Evolutionary conservation across 306 rosid genomes (phyloP), one percentile per base, ranked within the genome.

Genomic region (Hylodesmum podocarpum): DNA sequence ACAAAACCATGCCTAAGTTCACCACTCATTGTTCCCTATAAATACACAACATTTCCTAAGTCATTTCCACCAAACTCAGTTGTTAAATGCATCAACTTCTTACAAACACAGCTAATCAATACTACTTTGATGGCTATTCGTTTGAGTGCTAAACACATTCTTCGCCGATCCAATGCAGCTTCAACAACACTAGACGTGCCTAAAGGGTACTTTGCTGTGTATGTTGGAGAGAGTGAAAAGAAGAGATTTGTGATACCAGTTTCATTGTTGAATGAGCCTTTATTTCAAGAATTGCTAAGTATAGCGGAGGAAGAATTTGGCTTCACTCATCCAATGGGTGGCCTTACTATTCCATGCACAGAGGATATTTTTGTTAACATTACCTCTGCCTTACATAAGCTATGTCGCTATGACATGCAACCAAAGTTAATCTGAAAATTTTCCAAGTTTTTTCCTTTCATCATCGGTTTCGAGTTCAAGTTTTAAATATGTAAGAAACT

Each of bases 171-270:
- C 0, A 86, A 66, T 57, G 80, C 68, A 15, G 75, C 68, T n/a
- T 41, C 75, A 46, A 15, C 63, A 61, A 36, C 69, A 46, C 3
- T 61, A 0, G 73, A 75, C 49, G 81, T 89, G 59, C 89, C 89
- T 2, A 81, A 81, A 79, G 91, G 89, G 25, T 46, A 81, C 73
- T 39, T 90, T 12, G 89, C 86, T 5, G 84, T 86, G 16, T 88
- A 86, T 19, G 89, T 87, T 9, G 90, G 89, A 34, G 87, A 86
- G 31, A 47, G 66, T 19, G 43, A 43, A 66, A 81, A 55, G 54
- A 81, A 81, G 82, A 34, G 91, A 73, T 85, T 59, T n/a, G 53
- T 85, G 8, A 78, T 90, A 46, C 90, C 91, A 2, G 37, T 83
- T 5, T 86, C 87, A 16, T 66, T 57, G 53, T 46, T 86, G 63